These are phyloP conservation scores for Ganoderma resinaceum DNA, from an alignment of 1,284 basidiomycete genomes.

Conservation along the genomic window DNA sequence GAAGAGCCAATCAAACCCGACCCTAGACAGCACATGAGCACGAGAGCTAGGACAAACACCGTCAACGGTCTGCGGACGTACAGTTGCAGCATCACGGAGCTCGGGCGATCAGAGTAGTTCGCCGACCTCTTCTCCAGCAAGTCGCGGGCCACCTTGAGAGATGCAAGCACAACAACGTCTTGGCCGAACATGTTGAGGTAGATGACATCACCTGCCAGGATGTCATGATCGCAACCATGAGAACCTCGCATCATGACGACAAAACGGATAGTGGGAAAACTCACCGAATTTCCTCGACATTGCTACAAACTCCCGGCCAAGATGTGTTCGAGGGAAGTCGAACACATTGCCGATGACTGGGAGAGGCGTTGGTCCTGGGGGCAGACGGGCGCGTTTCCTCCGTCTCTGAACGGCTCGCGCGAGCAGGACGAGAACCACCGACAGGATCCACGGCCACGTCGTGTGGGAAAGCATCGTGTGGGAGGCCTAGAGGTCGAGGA, in stretches of 20 bases:
- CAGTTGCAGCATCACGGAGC: conserved; percentile 27
- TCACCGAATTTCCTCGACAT: too few relatives aligned
- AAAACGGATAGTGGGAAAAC: background rate
- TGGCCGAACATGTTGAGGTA: conserved; percentile 67
- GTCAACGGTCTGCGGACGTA: too few relatives aligned
- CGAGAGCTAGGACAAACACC: background rate
- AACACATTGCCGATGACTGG: too few relatives aligned
- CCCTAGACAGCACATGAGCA: background rate
- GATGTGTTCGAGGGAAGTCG: too few relatives aligned
- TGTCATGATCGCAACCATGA: background rate
- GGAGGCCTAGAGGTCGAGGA: background rate
- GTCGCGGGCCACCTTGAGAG: conserved; percentile 56
- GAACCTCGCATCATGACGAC: too few relatives aligned
- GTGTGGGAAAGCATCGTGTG: background rate
- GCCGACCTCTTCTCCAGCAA: conserved; percentile 72
- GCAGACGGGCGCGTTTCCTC: background rate
- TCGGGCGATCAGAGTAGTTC: conserved; percentile 72
- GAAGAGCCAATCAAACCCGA: conserved; percentile 27
- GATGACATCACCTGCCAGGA: conserved; percentile 59
- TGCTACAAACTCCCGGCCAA: too few relatives aligned
- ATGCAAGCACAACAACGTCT: conserved; percentile 65
- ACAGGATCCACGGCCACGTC: background rate
- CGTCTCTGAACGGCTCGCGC: background rate
- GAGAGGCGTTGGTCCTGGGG: too few relatives aligned
- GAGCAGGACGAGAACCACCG: background rate